phyloP scores from a whole-genome alignment of 495 filamentous ascomycete species.

The Neurospora intermedia region DNA sequence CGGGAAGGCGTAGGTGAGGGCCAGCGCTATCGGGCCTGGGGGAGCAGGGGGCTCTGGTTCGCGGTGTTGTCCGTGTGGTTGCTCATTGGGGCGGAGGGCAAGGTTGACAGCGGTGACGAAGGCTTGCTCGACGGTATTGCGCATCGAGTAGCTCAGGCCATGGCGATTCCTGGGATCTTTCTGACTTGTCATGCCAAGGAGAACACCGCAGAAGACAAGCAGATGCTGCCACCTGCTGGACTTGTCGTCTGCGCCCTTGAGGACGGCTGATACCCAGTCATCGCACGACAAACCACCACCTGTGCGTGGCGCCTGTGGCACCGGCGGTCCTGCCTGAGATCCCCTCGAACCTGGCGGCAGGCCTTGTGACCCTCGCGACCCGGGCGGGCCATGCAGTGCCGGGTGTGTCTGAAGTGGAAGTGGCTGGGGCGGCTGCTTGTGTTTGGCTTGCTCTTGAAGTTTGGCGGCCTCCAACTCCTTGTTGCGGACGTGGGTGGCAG shows the following conservation, averaged over 20 bases:
- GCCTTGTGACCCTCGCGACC: neutral
- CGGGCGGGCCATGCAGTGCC: neutral
- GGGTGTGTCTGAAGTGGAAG: neutral
- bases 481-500: constrained; percentile 53
- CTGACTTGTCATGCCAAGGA: constrained; percentile 54
- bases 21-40: constrained; percentile 52
- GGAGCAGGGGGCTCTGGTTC: constrained; percentile 41
- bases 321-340: neutral
- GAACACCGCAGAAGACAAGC: constrained; percentile 65
- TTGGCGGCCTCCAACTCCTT: constrained; percentile 45
- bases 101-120: constrained; percentile 72
- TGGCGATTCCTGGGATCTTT: constrained; percentile 51
- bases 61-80: constrained; percentile 21
- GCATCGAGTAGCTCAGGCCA: constrained; percentile 50
- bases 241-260: constrained; percentile 73
- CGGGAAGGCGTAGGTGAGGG: constrained; percentile 70
- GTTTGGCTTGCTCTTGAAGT: constrained; percentile 1
- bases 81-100: constrained; percentile 34
- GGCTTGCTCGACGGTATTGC: constrained; percentile 63
- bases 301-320: constrained; percentile 17
- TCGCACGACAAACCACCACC: constrained; percentile 48
- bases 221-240: constrained; percentile 85
- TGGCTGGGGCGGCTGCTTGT: constrained; percentile 7
- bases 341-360: neutral
- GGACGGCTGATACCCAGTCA: constrained; percentile 74